A percentile compares a stretch with the other conserved stretches of the same genome.
Evolutionary conservation across 208 protist genomes (phyloP).

Genomic region (Strigomonas culicis): DNA sequence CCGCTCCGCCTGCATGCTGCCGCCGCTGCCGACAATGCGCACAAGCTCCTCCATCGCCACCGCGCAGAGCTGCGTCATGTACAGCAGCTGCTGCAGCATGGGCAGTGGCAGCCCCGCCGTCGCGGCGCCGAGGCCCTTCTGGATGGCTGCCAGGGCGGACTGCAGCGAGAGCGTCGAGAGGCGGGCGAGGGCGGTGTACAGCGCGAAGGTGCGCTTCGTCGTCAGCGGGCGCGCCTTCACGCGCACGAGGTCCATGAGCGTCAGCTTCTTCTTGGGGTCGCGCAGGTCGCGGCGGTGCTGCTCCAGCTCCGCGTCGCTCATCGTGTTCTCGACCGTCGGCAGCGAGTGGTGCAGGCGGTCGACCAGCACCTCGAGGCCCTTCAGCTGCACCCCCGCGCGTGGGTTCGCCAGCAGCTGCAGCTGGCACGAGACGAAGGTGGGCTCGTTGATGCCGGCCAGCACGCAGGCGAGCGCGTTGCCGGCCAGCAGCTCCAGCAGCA

Average conservation of each 20-base stretch:
- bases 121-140: background rate
- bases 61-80: conserved; percentile 41
- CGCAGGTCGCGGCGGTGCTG: conserved; percentile 64
- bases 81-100: conserved; percentile 25
- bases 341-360: conserved; percentile 87
- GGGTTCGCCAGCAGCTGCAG: conserved; percentile 61
- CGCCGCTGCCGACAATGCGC: conserved; percentile 80
- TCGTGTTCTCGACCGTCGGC: conserved; percentile 77
- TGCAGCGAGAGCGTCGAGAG: conserved; percentile 15
- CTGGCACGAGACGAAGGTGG: conserved; percentile 82
- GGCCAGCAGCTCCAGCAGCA: conserved; percentile 81
- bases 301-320: conserved; percentile 77
- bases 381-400: conserved; percentile 50
- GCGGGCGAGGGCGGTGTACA: conserved; percentile 51
- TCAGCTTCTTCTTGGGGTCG: conserved; percentile 76
- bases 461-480: conserved; percentile 90
- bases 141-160: background rate
- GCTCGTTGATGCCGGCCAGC: conserved; percentile 87
- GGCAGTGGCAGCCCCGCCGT: conserved; percentile 3
- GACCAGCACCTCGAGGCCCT: conserved; percentile 84
- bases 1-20: conserved; percentile 83
- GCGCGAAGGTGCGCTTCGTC: conserved; percentile 77
- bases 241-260: conserved; percentile 69
- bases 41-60: conserved; percentile 80
- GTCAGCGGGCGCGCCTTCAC: conserved; percentile 81